A percentile compares a stretch with the other conserved stretches of the same genome.
phyloP scores from a whole-genome alignment of 306 rosid species.

The Cercis canadensis region DNA sequence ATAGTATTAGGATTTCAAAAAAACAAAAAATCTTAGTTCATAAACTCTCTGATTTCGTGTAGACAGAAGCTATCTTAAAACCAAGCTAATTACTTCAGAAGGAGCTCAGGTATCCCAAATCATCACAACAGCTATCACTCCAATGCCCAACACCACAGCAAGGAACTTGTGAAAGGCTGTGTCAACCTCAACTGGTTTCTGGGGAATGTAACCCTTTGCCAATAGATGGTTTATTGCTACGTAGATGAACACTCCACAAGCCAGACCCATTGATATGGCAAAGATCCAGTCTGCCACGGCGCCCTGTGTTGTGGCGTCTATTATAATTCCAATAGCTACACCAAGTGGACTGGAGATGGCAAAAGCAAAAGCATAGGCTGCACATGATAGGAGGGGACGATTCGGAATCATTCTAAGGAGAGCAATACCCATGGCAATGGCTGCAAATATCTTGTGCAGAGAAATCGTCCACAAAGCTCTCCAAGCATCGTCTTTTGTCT shows the following conservation, averaged over 20 bases:
- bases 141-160: constrained; percentile 72
- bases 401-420: constrained; percentile 79
- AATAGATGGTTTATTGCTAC: constrained; percentile 77
- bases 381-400: constrained; percentile 61
- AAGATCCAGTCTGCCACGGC: constrained; percentile 73
- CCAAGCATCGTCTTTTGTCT: constrained; percentile 77
- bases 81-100: neutral
- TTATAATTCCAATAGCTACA: constrained; percentile 71
- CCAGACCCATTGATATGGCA: constrained; percentile 78
- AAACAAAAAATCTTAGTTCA: too few relatives aligned
- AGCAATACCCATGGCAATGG: constrained; percentile 89
- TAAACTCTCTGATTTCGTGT: neutral
- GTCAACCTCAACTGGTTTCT: constrained; percentile 43
- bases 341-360: constrained; percentile 87
- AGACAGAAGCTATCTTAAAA: neutral
- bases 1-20: too few relatives aligned
- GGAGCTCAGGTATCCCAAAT: constrained; percentile 57
- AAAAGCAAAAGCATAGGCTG: constrained; percentile 68
- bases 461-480: constrained; percentile 84
- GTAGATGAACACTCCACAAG: constrained; percentile 87
- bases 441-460: constrained; percentile 85
- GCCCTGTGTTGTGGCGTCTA: constrained; percentile 80
- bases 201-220: constrained; percentile 67
- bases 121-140: constrained; percentile 81
- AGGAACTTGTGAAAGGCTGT: constrained; percentile 55